Base-by-base conservation (phyloP, 2,329 filamentous ascomycete genomes). In the Scedosporium apiospermum region DNA sequence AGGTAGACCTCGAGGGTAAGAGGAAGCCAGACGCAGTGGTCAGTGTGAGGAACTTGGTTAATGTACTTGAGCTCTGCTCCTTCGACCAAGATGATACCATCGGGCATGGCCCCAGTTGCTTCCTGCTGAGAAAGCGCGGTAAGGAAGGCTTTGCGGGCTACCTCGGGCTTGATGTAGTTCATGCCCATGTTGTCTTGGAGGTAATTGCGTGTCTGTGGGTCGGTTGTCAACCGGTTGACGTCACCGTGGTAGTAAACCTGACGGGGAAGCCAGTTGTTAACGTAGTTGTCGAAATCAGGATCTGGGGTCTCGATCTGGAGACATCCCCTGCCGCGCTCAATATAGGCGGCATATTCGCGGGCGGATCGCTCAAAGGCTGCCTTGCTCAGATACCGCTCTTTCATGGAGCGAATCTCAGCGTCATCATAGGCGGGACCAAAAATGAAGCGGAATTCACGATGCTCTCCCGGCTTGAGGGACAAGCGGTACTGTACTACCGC, bases 101-200 rank as follows among this genome's bases (percentile, higher is more conserved):
- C 82, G 0, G 82, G 82, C 81, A 84, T 83, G 16, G 80, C 75
- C n/a, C 82, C 82, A 23, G 73, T 80, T 14, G 75, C 69, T 65
- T 83, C 80, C 66, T 85, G 82, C 65, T 85, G 82, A 0, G 77
- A 73, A 2, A 84, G 73, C 0, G 81, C 77, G 1, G 70, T 80
- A 49, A 82, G 58, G 63, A 85, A 77, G 5, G 81, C 77, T 34
- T 73, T 71, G 3, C 81, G 78, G 21, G 80, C 73, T 1, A 81
- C 77, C 3, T 73, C 69, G 0, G 82, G 80, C 64, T 78, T 77
- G 71, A 84, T 80, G 70, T 78, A 84, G 58, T 77, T 78, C 82
- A 85, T 85, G 63, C 82, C 82, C 82, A 85, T 84, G 69, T 82
- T 83, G 70, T 85, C 82, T 67, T 85, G 82, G 3, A 85, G 70